Percentiles rank a stretch among this genome's conserved stretches.
These are phyloP conservation scores for Fusarium praegraminearum DNA, from an alignment of 2,329 filamentous ascomycete genomes.

Conservation along the genomic window DNA sequence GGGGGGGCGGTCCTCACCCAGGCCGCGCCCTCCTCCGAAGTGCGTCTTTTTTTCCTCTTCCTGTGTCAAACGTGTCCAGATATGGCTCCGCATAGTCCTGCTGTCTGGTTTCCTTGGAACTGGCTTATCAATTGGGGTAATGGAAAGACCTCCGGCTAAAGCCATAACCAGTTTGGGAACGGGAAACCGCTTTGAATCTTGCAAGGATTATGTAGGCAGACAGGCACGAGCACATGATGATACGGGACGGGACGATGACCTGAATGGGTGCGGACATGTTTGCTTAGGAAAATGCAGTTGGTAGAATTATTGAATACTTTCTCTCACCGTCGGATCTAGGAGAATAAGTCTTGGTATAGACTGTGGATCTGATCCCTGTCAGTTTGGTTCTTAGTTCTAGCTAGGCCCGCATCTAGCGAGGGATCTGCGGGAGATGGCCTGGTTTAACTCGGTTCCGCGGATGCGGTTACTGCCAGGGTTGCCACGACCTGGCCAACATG, in stretches of 20 bases:
- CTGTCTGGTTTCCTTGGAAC: not conserved
- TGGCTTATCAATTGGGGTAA: slow-evolving; percentile 5
- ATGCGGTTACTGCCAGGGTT: slow-evolving; percentile 34
- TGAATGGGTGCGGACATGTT: not conserved
- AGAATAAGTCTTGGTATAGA: slow-evolving; percentile 10
- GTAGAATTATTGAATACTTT: slow-evolving; percentile 5
- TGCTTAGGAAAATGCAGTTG: not conserved
- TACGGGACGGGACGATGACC: not conserved
- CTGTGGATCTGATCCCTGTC: slow-evolving; percentile 19
- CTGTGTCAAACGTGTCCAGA: not conserved
- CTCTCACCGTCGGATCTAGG: slow-evolving; percentile 9
- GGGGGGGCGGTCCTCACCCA: not conserved
- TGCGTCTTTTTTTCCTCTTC: slow-evolving; percentile 40
- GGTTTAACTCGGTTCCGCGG: slow-evolving; percentile 23
- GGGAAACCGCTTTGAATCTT: slow-evolving; percentile 2
- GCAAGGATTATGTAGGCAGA: not conserved
- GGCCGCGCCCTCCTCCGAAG: slow-evolving; percentile 1
- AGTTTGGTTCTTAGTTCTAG: not conserved
- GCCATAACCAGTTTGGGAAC: slow-evolving; percentile 9
- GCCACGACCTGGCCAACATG: slow-evolving; percentile 37
- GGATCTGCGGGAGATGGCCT: slow-evolving; percentile 16
- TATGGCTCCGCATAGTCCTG: not conserved
- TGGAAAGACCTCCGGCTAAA: slow-evolving; percentile 20
- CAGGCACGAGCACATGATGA: not conserved
- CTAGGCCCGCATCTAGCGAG: slow-evolving; percentile 28